These are phyloP conservation scores for Durio zibethinus DNA, from an alignment of 345 rosid genomes.

Conservation along the genomic window DNA sequence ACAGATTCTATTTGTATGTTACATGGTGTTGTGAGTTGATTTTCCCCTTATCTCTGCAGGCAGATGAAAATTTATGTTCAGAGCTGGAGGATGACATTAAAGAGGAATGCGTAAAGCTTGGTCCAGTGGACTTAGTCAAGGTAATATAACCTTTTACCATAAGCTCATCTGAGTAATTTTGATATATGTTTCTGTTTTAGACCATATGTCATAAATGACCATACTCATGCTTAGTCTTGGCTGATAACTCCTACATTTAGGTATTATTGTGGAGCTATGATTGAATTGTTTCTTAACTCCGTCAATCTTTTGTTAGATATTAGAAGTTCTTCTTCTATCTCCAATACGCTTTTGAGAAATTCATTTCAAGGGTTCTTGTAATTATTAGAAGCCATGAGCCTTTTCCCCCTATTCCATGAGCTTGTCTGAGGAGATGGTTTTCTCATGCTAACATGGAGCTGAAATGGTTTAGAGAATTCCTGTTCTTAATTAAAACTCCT, in stretches of 20 bases:
- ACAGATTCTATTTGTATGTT: neutral
- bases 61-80: conserved; percentile 64
- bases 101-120: conserved; percentile 84
- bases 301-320: neutral
- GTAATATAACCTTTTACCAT: conserved; percentile 29
- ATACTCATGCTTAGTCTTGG: neutral
- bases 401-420: neutral
- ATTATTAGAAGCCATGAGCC: neutral
- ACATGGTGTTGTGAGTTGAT: conserved; percentile 11
- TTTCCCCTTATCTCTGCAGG: conserved; percentile 34
- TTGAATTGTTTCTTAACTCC: too few species aligned
- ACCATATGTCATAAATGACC: neutral
- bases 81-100: conserved; percentile 79
- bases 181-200: neutral
- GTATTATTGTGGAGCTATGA: neutral
- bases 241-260: neutral
- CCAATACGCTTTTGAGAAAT: neutral
- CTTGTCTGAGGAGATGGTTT: neutral
- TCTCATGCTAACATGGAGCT: neutral
- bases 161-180: neutral
- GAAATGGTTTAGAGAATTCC: neutral
- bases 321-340: neutral
- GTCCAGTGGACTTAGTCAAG: conserved; percentile 81
- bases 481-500: too few species aligned
- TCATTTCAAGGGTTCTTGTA: neutral